These are phyloP conservation scores for Dinochytrium kinnereticum DNA, from an alignment of 371 early-diverging fungal genomes.

Conservation along the genomic window DNA sequence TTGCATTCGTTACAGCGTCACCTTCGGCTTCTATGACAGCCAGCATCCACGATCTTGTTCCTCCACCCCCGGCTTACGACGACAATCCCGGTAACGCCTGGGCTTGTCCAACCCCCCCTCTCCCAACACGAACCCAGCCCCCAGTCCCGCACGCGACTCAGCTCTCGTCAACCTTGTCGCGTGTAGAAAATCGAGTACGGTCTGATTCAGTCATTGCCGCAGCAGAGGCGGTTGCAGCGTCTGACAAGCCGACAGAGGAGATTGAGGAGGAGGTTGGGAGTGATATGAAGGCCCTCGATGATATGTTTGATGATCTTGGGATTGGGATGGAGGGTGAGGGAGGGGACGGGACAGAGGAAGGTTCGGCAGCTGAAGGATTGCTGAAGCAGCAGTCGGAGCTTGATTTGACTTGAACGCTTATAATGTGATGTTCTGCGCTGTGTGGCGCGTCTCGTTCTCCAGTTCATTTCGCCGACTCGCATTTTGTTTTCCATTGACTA, in stretches of 20 bases:
- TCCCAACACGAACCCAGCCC: not conserved
- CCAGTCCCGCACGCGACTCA: not conserved
- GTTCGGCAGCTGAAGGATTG: not conserved
- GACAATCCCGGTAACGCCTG: constrained; percentile 8
- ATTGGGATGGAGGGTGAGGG: not conserved
- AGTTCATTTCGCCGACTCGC: no score
- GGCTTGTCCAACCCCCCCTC: constrained; percentile 4
- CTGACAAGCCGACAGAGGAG: not conserved
- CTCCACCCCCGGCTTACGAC: not conserved
- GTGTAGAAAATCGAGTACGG: not conserved
- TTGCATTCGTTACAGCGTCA: not conserved
- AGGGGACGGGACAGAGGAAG: not conserved
- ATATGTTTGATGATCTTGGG: constrained; percentile 11
- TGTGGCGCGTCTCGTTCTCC: no score
- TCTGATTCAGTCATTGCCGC: not conserved
- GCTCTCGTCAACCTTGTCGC: not conserved
- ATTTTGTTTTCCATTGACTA: no score
- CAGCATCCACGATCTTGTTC: not conserved
- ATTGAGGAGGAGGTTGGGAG: constrained; percentile 13
- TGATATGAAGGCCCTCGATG: constrained; percentile 11
- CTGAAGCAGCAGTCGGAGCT: no score
- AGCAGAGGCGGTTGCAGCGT: not conserved
- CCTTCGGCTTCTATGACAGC: not conserved
- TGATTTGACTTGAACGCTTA: no score
- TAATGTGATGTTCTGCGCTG: no score